Base-by-base conservation (phyloP, 805 yeast genomes). In the Candida xiaguanensis region DNA sequence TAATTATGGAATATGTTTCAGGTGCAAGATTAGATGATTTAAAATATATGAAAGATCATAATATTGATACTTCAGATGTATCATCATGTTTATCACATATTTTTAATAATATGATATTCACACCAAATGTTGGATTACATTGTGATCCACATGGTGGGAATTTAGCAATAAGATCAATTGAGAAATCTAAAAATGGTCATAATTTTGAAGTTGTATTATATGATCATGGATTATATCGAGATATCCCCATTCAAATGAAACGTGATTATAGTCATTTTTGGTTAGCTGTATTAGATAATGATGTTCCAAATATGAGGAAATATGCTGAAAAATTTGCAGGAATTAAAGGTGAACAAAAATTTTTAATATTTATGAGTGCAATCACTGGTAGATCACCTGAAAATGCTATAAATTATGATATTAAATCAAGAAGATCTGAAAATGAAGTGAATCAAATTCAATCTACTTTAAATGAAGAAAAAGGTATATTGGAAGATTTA, bases 121-220 rank as follows among this genome's bases (percentile, higher is more conserved):
- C 95, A 2, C 95, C 96, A 0, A 82, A 80, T 19, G 95, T 88
- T 16, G 87, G 91, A 1, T 76, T 93, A 31, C 99, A 93, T 58
- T 93, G 99, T 65, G 99, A 93, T 58, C 99, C 99, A 1, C 99
- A 93, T 58, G 96, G 95, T 8, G 99, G 99, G 0, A 93, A 93
- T 53, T 67, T 93, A 43, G 96, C 98, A 0, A 87, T 93, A 16
- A 68, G 89, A 40, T 51, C 60, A 8, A 39, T 56, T 8, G 53
- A 55, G 14, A 29, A 38, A 9, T 43, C 50, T 1, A 44, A 42
- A 6, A 63, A 71, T 24, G 61, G 71, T 5, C 88, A 82, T 55
- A 90, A 91, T 56, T 93, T 93, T 58, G 99, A 93, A 59, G 86
- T 93, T 37, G 70, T 93, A 5, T 69, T 93, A 14, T 95, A 88